These are phyloP conservation scores for Coniochaeta sp. DNA, from an alignment of 2,329 filamentous ascomycete genomes.

Conservation along the genomic window DNA sequence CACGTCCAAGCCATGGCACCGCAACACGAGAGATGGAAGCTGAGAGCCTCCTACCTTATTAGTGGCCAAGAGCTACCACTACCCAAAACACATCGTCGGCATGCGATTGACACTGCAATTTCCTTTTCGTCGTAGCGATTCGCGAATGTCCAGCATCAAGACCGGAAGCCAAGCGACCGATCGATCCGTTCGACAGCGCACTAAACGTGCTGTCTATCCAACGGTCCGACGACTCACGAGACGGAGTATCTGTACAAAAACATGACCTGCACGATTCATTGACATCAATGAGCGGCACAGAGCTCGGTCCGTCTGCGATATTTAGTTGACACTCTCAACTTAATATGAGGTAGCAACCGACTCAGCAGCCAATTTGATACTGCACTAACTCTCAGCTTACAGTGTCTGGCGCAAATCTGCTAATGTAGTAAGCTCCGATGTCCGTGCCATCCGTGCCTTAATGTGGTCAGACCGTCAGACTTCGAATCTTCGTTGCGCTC, in stretches of 20 bases:
- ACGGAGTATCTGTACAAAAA: too few relatives aligned
- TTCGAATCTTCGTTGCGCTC: not conserved
- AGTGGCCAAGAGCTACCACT: not conserved
- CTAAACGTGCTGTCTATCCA: too few relatives aligned
- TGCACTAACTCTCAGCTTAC: not conserved
- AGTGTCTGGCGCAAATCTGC: not conserved
- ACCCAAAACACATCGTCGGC: not conserved
- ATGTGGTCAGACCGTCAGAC: not conserved
- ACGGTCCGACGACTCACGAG: too few relatives aligned
- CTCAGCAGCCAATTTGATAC: not conserved
- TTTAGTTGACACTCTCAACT: too few relatives aligned
- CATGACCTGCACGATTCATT: not conserved
- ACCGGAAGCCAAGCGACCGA: not conserved
- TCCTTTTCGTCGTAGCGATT: not conserved
- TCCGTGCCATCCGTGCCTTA: slow-evolving; percentile 2
- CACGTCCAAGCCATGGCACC: not conserved
- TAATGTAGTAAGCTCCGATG: not conserved
- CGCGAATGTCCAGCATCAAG: not conserved
- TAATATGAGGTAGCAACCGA: not conserved
- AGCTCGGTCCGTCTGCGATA: too few relatives aligned
- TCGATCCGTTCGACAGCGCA: not conserved
- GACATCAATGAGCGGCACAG: not conserved
- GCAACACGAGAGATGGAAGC: not conserved
- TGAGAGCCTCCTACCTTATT: not conserved
- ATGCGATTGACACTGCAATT: not conserved